A percentile compares a stretch with the other conserved stretches of the same genome.
Conservation (phyloP, 306 rosid species). For the Lupinus albus region DNA sequence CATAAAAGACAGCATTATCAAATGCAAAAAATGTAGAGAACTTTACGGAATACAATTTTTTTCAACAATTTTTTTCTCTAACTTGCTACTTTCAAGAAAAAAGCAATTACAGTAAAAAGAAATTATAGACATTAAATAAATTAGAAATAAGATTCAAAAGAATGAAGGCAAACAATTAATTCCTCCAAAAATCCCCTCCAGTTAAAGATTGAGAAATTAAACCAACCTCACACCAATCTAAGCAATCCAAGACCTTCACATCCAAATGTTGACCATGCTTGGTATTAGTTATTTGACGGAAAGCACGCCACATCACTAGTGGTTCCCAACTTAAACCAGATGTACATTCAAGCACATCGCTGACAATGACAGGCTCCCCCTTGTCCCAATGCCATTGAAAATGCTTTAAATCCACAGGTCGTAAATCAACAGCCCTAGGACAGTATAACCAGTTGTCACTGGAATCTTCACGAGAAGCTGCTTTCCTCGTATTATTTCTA, state of each 20-base stretch:
- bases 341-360: slow-evolving; percentile 69
- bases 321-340: slow-evolving; percentile 95
- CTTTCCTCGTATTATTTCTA: slow-evolving; percentile 48
- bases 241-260: slow-evolving; percentile 79
- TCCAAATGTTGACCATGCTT: slow-evolving; percentile 46
- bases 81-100: too few species aligned
- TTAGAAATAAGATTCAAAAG: background rate
- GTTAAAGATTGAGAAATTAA: slow-evolving; percentile 21
- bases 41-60: background rate
- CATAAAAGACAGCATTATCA: background rate
- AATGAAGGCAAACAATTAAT: background rate
- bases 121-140: background rate
- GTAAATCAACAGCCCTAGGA: slow-evolving; percentile 60
- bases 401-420: slow-evolving; percentile 56
- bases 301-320: slow-evolving; percentile 94
- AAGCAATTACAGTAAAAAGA: background rate
- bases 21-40: background rate
- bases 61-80: too few species aligned
- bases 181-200: background rate
- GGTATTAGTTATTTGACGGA: slow-evolving; percentile 56
- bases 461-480: slow-evolving; percentile 67
- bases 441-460: slow-evolving; percentile 66
- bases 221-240: slow-evolving; percentile 88
- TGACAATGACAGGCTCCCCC: slow-evolving; percentile 86
- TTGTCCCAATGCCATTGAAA: slow-evolving; percentile 82